Conservation (phyloP, 2,329 filamentous ascomycete genomes). For the Ascochyta viciae-villosae region DNA sequence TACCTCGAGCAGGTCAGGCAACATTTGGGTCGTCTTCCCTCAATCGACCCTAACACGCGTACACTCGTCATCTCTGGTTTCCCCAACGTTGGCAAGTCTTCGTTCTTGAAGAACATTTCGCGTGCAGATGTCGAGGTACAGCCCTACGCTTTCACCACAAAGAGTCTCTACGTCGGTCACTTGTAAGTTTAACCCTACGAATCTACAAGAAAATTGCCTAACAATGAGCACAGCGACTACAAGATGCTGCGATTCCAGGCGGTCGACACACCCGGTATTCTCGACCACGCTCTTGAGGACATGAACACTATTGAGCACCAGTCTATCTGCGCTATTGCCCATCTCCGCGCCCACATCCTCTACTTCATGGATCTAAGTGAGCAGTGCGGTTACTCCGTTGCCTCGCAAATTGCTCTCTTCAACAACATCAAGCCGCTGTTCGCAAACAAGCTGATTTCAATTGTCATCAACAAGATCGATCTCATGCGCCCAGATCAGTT, state of each 20-base stretch:
- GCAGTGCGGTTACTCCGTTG: slow-evolving; percentile 93
- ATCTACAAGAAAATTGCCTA: slow-evolving; percentile 78
- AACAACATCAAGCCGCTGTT: slow-evolving; percentile 93
- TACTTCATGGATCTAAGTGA: slow-evolving; percentile 99
- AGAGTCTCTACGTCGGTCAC: slow-evolving; percentile 95
- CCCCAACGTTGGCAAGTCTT: slow-evolving; percentile 91
- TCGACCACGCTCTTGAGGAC: slow-evolving; percentile 96
- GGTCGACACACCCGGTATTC: slow-evolving; percentile 97
- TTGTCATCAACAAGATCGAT: slow-evolving; percentile 99
- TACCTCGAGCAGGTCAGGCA: slow-evolving; percentile 97
- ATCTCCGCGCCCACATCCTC: slow-evolving; percentile 90
- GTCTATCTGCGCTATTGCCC: slow-evolving; percentile 95
- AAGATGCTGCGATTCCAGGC: slow-evolving; percentile 89
- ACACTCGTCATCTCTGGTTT: slow-evolving; percentile 97
- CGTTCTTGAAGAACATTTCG: slow-evolving; percentile 90
- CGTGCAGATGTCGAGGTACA: slow-evolving; percentile 96
- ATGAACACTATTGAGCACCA: slow-evolving; percentile 99
- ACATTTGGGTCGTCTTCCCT: slow-evolving; percentile 93
- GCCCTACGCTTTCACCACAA: slow-evolving; percentile 98
- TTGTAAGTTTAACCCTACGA: slow-evolving; percentile 56
- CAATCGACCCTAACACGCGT: slow-evolving; percentile 97
- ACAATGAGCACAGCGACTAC: slow-evolving; percentile 67
- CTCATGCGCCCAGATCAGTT: slow-evolving; percentile 87
- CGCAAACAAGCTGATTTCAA: slow-evolving; percentile 94
- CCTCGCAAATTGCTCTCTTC: slow-evolving; percentile 93